Evolutionary conservation across 1,284 basidiomycete genomes (phyloP).

Genomic region (Cystobasidiaceae sp.): DNA sequence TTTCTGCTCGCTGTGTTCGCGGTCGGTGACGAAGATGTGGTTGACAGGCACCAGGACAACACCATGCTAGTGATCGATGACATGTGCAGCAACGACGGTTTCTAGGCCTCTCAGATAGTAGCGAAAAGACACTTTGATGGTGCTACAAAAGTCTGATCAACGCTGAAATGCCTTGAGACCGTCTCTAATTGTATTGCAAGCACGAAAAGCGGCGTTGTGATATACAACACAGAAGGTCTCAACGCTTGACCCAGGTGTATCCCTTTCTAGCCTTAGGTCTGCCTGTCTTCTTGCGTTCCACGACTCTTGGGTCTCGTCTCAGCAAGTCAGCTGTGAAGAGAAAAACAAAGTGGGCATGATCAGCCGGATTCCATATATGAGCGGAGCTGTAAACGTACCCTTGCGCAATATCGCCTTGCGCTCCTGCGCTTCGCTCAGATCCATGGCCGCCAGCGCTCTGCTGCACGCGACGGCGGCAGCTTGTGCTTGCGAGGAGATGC

Average conservation of each 20-base stretch:
- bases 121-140: too few relatives aligned
- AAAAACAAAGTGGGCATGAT: too few relatives aligned
- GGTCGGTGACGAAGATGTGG: neutral
- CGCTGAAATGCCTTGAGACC: too few relatives aligned
- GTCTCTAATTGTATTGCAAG: too few relatives aligned
- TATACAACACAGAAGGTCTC: neutral
- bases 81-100: too few relatives aligned
- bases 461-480: conserved; percentile 79
- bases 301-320: conserved; percentile 90
- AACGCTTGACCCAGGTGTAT: conserved; percentile 96
- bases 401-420: conserved; percentile 62
- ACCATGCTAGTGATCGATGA: too few relatives aligned
- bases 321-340: conserved; percentile 69
- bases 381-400: conserved; percentile 53
- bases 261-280: conserved; percentile 83
- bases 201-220: too few relatives aligned
- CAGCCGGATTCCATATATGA: neutral
- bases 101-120: too few relatives aligned
- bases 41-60: too few relatives aligned
- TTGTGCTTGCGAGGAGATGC: conserved; percentile 83
- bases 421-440: conserved; percentile 61
- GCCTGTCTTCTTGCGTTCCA: conserved; percentile 95
- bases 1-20: too few relatives aligned
- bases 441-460: conserved; percentile 58
- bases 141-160: too few relatives aligned